Percentiles rank a stretch among this genome's conserved stretches.
Conservation (phyloP, 768 basidiomycete genomes). For the Russula griseocarnosa region DNA sequence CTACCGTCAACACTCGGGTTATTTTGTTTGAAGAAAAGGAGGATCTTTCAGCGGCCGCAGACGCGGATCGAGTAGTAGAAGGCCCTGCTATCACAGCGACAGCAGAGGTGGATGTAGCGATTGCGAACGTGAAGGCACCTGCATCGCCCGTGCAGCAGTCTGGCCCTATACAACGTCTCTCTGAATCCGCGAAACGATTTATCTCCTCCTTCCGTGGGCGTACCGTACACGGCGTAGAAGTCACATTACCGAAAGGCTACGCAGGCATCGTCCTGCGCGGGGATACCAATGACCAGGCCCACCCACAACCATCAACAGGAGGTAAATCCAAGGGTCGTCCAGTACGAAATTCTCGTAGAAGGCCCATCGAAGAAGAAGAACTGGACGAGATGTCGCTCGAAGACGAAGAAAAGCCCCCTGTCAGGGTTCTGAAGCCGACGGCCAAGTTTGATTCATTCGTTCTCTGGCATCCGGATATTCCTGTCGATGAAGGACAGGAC, state of each 20-base stretch:
- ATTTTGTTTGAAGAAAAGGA: not conserved
- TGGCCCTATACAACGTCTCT: constrained; percentile 15
- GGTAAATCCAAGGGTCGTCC: constrained; percentile 34
- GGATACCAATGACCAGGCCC: constrained; percentile 29
- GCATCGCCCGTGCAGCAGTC: not conserved
- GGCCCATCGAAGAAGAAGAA: constrained; percentile 33
- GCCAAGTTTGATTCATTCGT: constrained; percentile 62
- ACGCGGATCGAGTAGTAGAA: not conserved
- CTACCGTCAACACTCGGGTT: not conserved
- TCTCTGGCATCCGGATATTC: constrained; percentile 73
- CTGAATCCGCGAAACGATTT: constrained; percentile 38
- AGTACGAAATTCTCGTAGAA: constrained; percentile 30
- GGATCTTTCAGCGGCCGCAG: not conserved
- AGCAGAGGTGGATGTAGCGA: not conserved
- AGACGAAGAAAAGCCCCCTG: constrained; percentile 31
- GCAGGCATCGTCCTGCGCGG: constrained; percentile 56
- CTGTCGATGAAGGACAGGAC: constrained; percentile 63
- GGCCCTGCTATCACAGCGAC: not conserved
- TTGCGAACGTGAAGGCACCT: not conserved
- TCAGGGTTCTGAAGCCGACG: constrained; percentile 43
- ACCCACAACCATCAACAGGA: constrained; percentile 10
- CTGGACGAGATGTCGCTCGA: constrained; percentile 29
- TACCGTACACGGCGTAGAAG: constrained; percentile 60
- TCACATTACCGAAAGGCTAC: constrained; percentile 67
- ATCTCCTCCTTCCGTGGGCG: constrained; percentile 72